Conservation (phyloP, 2,329 filamentous ascomycete species). For the Verticillium isaacii region DNA sequence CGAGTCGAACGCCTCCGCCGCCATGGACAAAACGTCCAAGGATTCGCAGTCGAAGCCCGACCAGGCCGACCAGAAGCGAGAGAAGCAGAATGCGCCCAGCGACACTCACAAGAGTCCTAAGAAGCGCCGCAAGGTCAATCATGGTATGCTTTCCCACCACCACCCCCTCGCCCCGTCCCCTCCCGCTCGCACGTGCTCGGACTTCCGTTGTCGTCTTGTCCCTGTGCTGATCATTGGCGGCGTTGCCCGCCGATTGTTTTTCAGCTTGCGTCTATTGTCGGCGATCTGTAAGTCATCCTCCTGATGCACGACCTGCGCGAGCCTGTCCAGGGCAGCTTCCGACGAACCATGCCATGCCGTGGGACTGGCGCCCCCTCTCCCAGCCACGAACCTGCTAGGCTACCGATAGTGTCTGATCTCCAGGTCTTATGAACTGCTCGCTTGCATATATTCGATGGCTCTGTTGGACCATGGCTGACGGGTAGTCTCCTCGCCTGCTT, state of each 20-base stretch:
- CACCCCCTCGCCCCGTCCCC: conserved; percentile 2
- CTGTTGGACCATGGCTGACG: conserved; percentile 39
- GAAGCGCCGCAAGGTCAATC: conserved; percentile 85
- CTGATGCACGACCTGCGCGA: conserved; percentile 1
- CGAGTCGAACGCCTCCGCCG: conserved; percentile 27
- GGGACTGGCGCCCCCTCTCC: neutral
- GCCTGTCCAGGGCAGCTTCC: conserved; percentile 1
- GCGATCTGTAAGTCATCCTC: conserved; percentile 69
- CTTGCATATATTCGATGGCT: conserved; percentile 3
- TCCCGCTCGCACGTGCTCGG: neutral
- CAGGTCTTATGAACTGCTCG: neutral
- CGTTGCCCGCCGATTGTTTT: conserved; percentile 23
- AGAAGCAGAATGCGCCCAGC: conserved; percentile 19
- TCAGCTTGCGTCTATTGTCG: conserved; percentile 85
- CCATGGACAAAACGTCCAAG: conserved; percentile 30
- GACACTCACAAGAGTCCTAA: conserved; percentile 58
- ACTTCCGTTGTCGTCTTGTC: conserved; percentile 17
- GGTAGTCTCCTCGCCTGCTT: conserved; percentile 30
- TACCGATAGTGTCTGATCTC: neutral
- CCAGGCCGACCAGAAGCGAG: conserved; percentile 19
- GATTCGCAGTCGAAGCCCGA: conserved; percentile 29
- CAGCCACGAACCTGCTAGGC: neutral
- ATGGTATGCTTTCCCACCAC: conserved; percentile 56
- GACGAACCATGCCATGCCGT: neutral
- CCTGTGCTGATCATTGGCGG: conserved; percentile 30